Evolutionary conservation across 257 asterid species (phyloP), one percentile per base, ranked within the genome.

Genomic region (Lavandula angustifolia): DNA sequence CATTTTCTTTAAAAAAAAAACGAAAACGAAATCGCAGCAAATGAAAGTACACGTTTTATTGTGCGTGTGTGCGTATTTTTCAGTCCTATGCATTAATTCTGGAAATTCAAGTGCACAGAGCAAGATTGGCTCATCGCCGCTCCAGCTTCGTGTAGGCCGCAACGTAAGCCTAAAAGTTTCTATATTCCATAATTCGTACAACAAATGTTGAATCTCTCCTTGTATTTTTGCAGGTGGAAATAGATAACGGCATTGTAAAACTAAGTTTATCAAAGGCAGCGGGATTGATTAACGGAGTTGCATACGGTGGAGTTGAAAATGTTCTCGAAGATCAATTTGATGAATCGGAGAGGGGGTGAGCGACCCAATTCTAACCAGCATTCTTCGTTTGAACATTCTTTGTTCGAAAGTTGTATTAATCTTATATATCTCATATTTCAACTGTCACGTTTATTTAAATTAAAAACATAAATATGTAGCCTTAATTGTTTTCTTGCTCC

Each of bases 171-270:
- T 32, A 12, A 5, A 2, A 22, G 2, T 22, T 22, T 22, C 27
- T 22, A 22, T 22, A 22, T 22, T 2, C 27, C 27, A 22, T 22
- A 22, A 22, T 22, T 22, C 2, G 27, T 0, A 22, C 27, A 22
- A 22, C 27, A 22, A 22, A 22, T 22, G 2, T 22, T 22, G 2
- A 22, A 22, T 22, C 2, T 22, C 27, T 22, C 27, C 27, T 22
- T 22, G 27, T 22, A 22, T 6, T 54, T 62, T 52, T 53, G 52
- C 67, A 86, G 94, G 85, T 83, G 67, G 70, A 67, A 67, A 59
- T 83, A 16, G 82, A 70, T n/a, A 86, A 86, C 38, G 91, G 88
- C 9, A 72, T 84, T 4, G 74, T 86, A 16, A 69, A 52, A 34
- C 50, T 84, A 2, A 80, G 70, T 4, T 50, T 86, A 37, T 42